Evolutionary conservation across 2,329 filamentous ascomycete species (phyloP).

Genomic region (Xylaria arbuscula): DNA sequence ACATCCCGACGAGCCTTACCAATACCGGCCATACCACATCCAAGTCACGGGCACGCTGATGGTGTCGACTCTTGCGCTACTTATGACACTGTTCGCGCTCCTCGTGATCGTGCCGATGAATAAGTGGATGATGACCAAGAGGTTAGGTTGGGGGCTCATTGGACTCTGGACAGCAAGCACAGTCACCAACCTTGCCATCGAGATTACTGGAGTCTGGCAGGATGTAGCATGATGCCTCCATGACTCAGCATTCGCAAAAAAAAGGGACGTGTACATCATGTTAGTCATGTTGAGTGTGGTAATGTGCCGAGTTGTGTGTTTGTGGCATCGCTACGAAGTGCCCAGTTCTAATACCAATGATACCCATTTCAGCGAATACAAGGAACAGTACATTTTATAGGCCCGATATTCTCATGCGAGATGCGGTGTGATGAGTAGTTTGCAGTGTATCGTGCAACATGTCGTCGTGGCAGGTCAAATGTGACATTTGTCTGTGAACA

Average conservation of each 20-base stretch:
- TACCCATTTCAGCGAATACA: constrained; percentile 19
- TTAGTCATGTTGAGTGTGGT: constrained; percentile 12
- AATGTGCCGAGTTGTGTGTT: constrained; percentile 25
- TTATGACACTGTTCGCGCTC: constrained; percentile 81
- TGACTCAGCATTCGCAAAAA: constrained; percentile 20
- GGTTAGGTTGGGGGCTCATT: constrained; percentile 84
- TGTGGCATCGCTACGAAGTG: constrained; percentile 26
- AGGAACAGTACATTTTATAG: constrained; percentile 1
- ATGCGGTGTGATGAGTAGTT: constrained; percentile 22
- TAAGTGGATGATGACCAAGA: constrained; percentile 84
- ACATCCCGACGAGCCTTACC: constrained; percentile 72
- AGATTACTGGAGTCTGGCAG: constrained; percentile 70
- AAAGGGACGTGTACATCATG: constrained; percentile 35
- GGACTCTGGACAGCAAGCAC: constrained; percentile 85
- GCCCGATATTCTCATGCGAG: neutral
- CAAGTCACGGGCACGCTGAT: constrained; percentile 86
- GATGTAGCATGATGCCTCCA: constrained; percentile 49
- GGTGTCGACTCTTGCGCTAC: constrained; percentile 83
- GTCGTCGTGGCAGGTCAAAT: constrained; percentile 16
- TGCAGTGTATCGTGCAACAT: constrained; percentile 15
- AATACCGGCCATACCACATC: constrained; percentile 83
- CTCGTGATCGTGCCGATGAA: constrained; percentile 86
- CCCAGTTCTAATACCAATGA: constrained; percentile 24
- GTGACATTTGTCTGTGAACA: constrained; percentile 12
- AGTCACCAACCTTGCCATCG: constrained; percentile 81